Evolutionary conservation across 805 yeast species (phyloP).

Genomic region (Torulaspora gathmanii): DNA sequence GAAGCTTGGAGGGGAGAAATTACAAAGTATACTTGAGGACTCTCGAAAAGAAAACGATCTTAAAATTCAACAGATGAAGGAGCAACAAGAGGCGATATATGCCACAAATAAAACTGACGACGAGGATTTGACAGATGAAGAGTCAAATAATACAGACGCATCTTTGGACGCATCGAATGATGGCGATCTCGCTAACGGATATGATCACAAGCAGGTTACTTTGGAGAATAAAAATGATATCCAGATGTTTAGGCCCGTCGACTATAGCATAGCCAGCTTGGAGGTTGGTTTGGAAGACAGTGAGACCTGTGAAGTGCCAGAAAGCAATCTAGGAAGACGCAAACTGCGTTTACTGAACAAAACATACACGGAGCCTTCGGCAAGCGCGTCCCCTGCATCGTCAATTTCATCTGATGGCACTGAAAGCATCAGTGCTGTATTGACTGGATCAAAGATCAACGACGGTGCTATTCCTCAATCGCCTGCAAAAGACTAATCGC

Average conservation of each 20-base stretch:
- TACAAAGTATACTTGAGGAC: constrained; percentile 39
- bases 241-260: constrained; percentile 7
- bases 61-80: constrained; percentile 19
- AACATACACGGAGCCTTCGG: constrained; percentile 15
- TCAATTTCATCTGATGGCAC: constrained; percentile 16
- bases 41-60: constrained; percentile 39
- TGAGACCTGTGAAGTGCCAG: constrained; percentile 13
- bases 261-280: constrained; percentile 23
- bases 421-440: constrained; percentile 11
- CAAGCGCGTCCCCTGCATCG: constrained; percentile 13
- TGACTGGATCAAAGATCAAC: constrained; percentile 8
- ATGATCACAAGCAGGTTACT: background rate
- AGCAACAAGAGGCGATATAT: constrained; percentile 28
- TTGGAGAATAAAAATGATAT: constrained; percentile 1
- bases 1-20: constrained; percentile 46
- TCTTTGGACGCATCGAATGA: no score
- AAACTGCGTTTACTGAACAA: constrained; percentile 31
- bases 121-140: constrained; percentile 20
- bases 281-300: constrained; percentile 23
- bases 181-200: background rate
- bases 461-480: constrained; percentile 6
- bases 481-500: constrained; percentile 2
- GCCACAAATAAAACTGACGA: constrained; percentile 24
- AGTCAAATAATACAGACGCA: background rate
- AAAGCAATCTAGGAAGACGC: constrained; percentile 23